Conservation (phyloP, 2,329 filamentous ascomycete genomes). For the Cercospora sojina region DNA sequence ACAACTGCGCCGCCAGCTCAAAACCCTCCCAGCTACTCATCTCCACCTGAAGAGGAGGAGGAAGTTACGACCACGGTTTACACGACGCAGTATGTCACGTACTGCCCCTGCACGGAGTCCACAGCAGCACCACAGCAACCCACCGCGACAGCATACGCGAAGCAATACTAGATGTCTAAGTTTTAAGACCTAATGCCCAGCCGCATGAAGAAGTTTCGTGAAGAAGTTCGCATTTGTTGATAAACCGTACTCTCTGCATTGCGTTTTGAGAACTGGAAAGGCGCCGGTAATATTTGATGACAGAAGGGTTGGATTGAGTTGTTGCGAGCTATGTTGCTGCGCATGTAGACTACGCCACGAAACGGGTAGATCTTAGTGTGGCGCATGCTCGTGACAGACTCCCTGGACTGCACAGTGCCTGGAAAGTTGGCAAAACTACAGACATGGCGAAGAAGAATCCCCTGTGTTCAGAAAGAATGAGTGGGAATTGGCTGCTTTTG, state of each 20-base stretch:
- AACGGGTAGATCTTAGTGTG: not conserved
- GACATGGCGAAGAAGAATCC: not conserved
- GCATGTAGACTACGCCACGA: not conserved
- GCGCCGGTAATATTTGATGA: slow-evolving; percentile 5
- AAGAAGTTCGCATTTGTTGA: no score
- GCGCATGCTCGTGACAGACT: not conserved
- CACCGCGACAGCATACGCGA: slow-evolving; percentile 11
- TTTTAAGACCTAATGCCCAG: slow-evolving; percentile 10
- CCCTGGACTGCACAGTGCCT: not conserved
- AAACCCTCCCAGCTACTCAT: slow-evolving; percentile 7
- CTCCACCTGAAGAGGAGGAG: slow-evolving; percentile 1
- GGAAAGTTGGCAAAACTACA: not conserved
- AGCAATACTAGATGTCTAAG: slow-evolving; percentile 11
- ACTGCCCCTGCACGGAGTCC: slow-evolving; percentile 17
- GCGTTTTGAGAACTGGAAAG: slow-evolving; percentile 4
- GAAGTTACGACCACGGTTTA: slow-evolving; percentile 16
- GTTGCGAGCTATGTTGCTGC: not conserved
- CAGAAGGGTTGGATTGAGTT: not conserved
- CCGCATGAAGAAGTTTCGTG: slow-evolving; percentile 7
- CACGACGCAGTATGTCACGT: slow-evolving; percentile 17
- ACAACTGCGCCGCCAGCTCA: slow-evolving; percentile 11
- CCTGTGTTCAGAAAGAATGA: not conserved
- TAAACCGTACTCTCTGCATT: slow-evolving; percentile 6
- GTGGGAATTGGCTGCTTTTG: not conserved
- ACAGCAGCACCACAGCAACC: slow-evolving; percentile 7